These are phyloP conservation scores for Lyophyllum decastes DNA, from an alignment of 768 basidiomycete genomes.

Conservation along the genomic window DNA sequence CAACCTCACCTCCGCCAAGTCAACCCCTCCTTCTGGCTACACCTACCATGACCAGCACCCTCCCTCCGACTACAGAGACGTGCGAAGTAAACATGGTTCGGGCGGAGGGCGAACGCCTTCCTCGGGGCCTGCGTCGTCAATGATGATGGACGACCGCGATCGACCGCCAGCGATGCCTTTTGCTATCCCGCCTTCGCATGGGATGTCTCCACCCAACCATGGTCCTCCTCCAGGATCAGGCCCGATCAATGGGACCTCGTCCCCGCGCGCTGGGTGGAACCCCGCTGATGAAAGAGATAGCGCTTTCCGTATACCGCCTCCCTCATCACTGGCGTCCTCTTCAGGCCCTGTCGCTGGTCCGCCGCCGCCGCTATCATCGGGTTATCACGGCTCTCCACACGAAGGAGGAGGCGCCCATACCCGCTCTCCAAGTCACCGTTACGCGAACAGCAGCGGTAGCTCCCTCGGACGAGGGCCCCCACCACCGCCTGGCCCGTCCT, in stretches of 20 bases:
- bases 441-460: slow-evolving; percentile 25
- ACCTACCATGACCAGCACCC: slow-evolving; percentile 32
- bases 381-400: slow-evolving; percentile 26
- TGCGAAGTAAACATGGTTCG: slow-evolving; percentile 26
- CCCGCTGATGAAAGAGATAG: slow-evolving; percentile 24
- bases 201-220: neutral
- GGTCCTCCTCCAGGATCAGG: slow-evolving; percentile 15
- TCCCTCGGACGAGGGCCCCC: slow-evolving; percentile 22
- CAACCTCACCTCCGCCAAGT: slow-evolving; percentile 43
- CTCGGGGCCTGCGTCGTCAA: slow-evolving; percentile 18
- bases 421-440: slow-evolving; percentile 46
- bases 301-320: slow-evolving; percentile 30
- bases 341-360: slow-evolving; percentile 25
- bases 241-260: slow-evolving; percentile 27
- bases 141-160: slow-evolving; percentile 49
- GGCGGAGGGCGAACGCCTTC: slow-evolving; percentile 23
- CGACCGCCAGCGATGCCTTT: slow-evolving; percentile 56
- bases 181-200: slow-evolving; percentile 38
- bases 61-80: slow-evolving; percentile 29
- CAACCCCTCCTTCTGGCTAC: slow-evolving; percentile 28
- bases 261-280: slow-evolving; percentile 36
- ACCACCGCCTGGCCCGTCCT: slow-evolving; percentile 15
- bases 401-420: slow-evolving; percentile 12
- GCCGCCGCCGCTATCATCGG: slow-evolving; percentile 18
- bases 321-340: slow-evolving; percentile 21